These are phyloP conservation scores for Apostasia ramifera DNA, from an alignment of 106 monocot species.

Conservation along the genomic window DNA sequence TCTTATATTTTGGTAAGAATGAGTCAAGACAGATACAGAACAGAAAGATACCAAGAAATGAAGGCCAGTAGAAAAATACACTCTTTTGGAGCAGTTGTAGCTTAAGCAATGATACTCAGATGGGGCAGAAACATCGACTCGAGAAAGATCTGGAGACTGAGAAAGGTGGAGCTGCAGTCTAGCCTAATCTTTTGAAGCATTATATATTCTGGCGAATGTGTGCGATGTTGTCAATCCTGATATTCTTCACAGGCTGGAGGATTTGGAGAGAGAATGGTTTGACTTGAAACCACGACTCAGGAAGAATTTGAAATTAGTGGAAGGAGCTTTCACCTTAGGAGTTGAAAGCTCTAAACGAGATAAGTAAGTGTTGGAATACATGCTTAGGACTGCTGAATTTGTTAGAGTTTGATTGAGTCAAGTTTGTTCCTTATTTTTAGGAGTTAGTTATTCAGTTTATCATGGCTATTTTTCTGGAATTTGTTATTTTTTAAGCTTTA, in stretches of 20 bases:
- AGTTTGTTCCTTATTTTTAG: too few relatives aligned
- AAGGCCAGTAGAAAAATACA: too few relatives aligned
- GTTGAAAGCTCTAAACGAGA: constrained; percentile 44
- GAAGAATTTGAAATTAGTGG: constrained; percentile 51
- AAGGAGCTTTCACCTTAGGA: constrained; percentile 43
- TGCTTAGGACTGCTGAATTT: too few relatives aligned
- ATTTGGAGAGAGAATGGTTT: constrained; percentile 70
- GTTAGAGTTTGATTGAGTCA: too few relatives aligned
- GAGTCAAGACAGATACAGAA: too few relatives aligned
- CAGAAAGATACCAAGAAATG: too few relatives aligned
- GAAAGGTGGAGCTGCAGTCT: constrained; percentile 87
- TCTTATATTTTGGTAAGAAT: background rate
- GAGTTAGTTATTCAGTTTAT: too few relatives aligned
- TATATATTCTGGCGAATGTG: constrained; percentile 58
- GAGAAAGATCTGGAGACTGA: constrained; percentile 79
- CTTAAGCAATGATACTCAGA: too few relatives aligned
- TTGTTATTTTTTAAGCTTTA: too few relatives aligned
- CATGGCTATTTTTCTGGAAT: too few relatives aligned
- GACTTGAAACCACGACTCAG: constrained; percentile 31
- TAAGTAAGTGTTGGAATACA: too few relatives aligned
- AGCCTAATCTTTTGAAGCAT: constrained; percentile 65
- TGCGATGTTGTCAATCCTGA: constrained; percentile 68
- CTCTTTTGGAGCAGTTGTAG: too few relatives aligned
- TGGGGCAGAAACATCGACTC: constrained; percentile 42
- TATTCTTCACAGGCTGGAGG: constrained; percentile 56